Evolutionary conservation across 31 red algal species (phyloP).

Genomic region (Asparagopsis taxiformis): DNA sequence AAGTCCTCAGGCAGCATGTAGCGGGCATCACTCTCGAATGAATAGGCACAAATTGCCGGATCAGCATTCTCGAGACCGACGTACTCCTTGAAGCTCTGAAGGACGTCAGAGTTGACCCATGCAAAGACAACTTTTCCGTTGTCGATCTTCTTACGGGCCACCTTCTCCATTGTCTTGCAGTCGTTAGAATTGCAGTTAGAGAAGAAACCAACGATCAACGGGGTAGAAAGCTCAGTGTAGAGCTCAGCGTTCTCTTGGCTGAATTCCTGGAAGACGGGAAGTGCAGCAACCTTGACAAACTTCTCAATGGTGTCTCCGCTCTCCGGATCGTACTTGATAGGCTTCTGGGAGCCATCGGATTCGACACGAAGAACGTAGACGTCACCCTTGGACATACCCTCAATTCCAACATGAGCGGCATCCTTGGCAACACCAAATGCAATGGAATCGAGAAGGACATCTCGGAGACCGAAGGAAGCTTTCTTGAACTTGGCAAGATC

Average conservation of each 20-base stretch:
- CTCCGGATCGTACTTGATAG: conserved; percentile 43
- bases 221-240: conserved; percentile 68
- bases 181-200: conserved; percentile 41
- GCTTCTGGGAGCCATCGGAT: conserved; percentile 31
- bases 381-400: conserved; percentile 27
- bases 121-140: conserved; percentile 69
- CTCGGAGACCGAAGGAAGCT: conserved; percentile 55
- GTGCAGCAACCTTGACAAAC: conserved; percentile 56
- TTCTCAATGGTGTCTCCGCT: conserved; percentile 28
- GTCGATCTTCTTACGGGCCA: conserved; percentile 64
- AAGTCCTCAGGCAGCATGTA: conserved; percentile 79
- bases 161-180: conserved; percentile 32
- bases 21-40: conserved; percentile 69
- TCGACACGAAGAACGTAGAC: conserved; percentile 37
- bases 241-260: conserved; percentile 79
- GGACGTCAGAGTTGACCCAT: conserved; percentile 40
- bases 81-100: conserved; percentile 66
- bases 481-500: conserved; percentile 36
- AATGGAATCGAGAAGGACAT: conserved; percentile 60
- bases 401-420: conserved; percentile 19
- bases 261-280: conserved; percentile 80
- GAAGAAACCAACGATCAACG: conserved; percentile 71
- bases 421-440: conserved; percentile 38
- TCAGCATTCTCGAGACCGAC: conserved; percentile 61
- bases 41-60: conserved; percentile 69